Percentiles rank a stretch among this genome's conserved stretches.
Conservation (phyloP, 306 rosid genomes). For the Malus fusca region DNA sequence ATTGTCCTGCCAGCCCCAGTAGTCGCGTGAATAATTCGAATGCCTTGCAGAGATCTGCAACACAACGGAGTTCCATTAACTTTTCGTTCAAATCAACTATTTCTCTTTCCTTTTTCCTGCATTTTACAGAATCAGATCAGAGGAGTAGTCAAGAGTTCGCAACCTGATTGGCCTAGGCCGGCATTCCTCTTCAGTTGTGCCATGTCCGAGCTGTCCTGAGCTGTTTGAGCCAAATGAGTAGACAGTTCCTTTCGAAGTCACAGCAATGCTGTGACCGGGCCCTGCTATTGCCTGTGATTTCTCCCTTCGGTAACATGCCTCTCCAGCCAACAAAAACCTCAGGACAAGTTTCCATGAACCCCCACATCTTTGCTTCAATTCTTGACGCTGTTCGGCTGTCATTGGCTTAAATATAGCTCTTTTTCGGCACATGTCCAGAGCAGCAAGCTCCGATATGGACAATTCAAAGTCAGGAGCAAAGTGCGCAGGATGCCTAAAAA, state of each 20-base stretch:
- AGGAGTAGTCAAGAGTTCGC: constrained; percentile 15
- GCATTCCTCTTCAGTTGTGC: constrained; percentile 65
- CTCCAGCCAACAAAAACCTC: constrained; percentile 84
- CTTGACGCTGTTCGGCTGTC: constrained; percentile 51
- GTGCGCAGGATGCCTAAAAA: constrained; percentile 84
- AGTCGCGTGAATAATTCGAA: constrained; percentile 78
- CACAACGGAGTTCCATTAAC: constrained; percentile 47
- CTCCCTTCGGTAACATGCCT: constrained; percentile 84
- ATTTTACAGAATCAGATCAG: constrained; percentile 12
- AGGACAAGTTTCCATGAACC: constrained; percentile 95
- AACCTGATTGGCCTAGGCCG: constrained; percentile 84
- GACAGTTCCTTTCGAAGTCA: constrained; percentile 68
- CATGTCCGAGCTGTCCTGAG: constrained; percentile 94
- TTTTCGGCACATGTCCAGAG: constrained; percentile 82
- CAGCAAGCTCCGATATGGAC: constrained; percentile 86
- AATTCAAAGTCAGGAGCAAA: constrained; percentile 66
- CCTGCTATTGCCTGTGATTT: constrained; percentile 91
- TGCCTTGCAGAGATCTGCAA: constrained; percentile 88
- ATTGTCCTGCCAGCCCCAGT: constrained; percentile 89
- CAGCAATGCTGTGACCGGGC: constrained; percentile 93
- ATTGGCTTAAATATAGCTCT: constrained; percentile 88
- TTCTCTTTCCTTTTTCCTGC: constrained; percentile 28
- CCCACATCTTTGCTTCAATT: constrained; percentile 80
- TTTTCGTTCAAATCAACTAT: constrained; percentile 29
- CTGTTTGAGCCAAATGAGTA: constrained; percentile 88